These are phyloP conservation scores for Sphaerulina musiva DNA, from an alignment of 2,329 filamentous ascomycete genomes.

Conservation along the genomic window DNA sequence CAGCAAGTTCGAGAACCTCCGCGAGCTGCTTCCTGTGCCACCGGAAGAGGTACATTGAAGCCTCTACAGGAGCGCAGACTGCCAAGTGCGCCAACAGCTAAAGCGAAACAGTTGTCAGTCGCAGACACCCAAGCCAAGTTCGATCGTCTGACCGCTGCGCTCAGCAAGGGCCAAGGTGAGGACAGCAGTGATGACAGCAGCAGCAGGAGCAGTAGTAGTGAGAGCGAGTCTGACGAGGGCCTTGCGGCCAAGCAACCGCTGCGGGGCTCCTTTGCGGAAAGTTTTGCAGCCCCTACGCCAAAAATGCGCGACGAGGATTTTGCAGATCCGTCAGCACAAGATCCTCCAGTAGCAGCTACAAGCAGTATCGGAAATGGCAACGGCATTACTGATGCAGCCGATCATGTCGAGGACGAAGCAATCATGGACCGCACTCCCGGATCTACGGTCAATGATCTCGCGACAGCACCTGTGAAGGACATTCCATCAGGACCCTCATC, in stretches of 20 bases:
- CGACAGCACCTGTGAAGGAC: not conserved
- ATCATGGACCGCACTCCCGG: not conserved
- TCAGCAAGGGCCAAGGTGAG: not conserved
- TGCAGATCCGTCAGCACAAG: not conserved
- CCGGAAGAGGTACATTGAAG: not conserved
- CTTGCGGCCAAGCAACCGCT: not conserved
- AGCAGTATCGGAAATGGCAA: not conserved
- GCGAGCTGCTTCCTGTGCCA: not conserved
- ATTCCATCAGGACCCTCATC: not conserved
- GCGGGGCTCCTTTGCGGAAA: slow-evolving; percentile 14
- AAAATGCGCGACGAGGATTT: not conserved
- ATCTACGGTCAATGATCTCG: not conserved
- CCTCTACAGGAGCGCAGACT: not conserved
- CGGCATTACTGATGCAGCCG: not conserved
- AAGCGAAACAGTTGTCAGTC: not conserved
- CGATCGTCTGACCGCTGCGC: not conserved
- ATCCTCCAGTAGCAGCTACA: not conserved
- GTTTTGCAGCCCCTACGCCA: slow-evolving; percentile 4
- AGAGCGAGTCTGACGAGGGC: slow-evolving; percentile 5
- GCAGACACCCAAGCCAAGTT: slow-evolving; percentile 5
- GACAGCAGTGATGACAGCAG: slow-evolving; percentile 7
- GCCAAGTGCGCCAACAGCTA: not conserved
- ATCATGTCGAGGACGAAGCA: not conserved
- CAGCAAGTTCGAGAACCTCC: not conserved
- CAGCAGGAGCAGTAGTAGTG: not conserved